Base-by-base conservation (phyloP, 2,329 filamentous ascomycete genomes). In the Spiromastix sp. region DNA sequence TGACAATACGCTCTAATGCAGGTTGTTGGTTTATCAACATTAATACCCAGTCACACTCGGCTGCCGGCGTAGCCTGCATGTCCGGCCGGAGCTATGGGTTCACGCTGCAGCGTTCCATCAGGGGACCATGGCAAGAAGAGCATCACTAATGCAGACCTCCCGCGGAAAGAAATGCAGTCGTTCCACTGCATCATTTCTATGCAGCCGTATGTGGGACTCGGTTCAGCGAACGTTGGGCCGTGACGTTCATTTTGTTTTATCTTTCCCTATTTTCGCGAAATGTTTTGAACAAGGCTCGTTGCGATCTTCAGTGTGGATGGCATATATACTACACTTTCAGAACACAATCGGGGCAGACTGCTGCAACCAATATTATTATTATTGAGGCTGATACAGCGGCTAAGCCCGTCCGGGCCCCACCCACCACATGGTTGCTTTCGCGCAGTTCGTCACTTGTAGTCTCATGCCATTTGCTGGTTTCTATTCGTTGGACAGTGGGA, bases 371-470 rank as follows among this genome's bases (percentile, higher is more conserved):
- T n/a, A n/a, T n/a, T n/a, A n/a, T n/a, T n/a, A n/a, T n/a, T n/a
- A n/a, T n/a, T n/a, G n/a, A 7, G 21, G 21, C 7, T 7, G n/a
- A 7, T 30, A 43, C 44, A 47, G 38, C 49, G 52, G 52, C 48
- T 50, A 44, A 53, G 21, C 54, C 54, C 48, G 49, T 47, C 36
- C 39, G 44, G 47, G 51, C 51, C 45, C 50, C 49, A 52, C 48
- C 48, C 35, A 44, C 50, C 49, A 52, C 47, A 49, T 52, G 49
- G 48, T 38, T 41, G 37, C 24, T 29, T 25, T 30, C 13, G 21
- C n/a, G 21, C 21, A 7, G 21, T 7, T 24, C n/a, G n/a, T n/a
- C n/a, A n/a, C n/a, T n/a, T n/a, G n/a, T n/a, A n/a, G n/a, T n/a
- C n/a, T n/a, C n/a, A n/a, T n/a, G n/a, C n/a, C n/a, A n/a, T n/a